These are phyloP conservation scores for Diaporthe amygdali DNA, from an alignment of 2,329 filamentous ascomycete species.

Conservation along the genomic window DNA sequence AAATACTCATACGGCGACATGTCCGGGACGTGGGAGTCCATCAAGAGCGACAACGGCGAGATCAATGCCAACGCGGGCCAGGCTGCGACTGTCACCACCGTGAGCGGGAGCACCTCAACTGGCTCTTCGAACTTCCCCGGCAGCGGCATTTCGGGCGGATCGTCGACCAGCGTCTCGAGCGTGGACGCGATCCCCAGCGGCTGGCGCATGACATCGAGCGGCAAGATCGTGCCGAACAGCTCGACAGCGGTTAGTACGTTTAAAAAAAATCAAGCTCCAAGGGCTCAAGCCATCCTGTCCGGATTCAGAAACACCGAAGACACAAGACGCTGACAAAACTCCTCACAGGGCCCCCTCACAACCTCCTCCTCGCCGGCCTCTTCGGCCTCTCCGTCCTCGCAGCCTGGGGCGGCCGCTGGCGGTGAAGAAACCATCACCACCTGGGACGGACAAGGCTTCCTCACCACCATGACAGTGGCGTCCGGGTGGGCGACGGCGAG, in stretches of 20 bases:
- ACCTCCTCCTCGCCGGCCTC: slow-evolving; percentile 52
- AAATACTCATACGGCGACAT: slow-evolving; percentile 83
- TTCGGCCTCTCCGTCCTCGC: slow-evolving; percentile 49
- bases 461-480: slow-evolving; percentile 46
- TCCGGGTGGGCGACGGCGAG: slow-evolving; percentile 37
- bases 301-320: not conserved
- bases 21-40: slow-evolving; percentile 81
- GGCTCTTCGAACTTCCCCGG: slow-evolving; percentile 72
- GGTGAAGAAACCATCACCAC: slow-evolving; percentile 50
- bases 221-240: slow-evolving; percentile 78
- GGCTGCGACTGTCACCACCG: slow-evolving; percentile 58
- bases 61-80: slow-evolving; percentile 72
- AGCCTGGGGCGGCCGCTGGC: slow-evolving; percentile 37
- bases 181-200: slow-evolving; percentile 69
- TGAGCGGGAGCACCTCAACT: slow-evolving; percentile 67
- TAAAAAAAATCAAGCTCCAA: not conserved
- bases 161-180: slow-evolving; percentile 54
- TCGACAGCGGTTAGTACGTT: slow-evolving; percentile 61
- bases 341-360: slow-evolving; percentile 42
- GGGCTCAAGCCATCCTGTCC: too few species aligned
- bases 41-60: slow-evolving; percentile 77
- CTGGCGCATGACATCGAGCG: slow-evolving; percentile 79
- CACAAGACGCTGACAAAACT: not conserved
- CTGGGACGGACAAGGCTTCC: slow-evolving; percentile 55
- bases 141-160: slow-evolving; percentile 68